These are phyloP conservation scores for Alternaria arbusti DNA, from an alignment of 2,329 filamentous ascomycete species.

Conservation along the genomic window DNA sequence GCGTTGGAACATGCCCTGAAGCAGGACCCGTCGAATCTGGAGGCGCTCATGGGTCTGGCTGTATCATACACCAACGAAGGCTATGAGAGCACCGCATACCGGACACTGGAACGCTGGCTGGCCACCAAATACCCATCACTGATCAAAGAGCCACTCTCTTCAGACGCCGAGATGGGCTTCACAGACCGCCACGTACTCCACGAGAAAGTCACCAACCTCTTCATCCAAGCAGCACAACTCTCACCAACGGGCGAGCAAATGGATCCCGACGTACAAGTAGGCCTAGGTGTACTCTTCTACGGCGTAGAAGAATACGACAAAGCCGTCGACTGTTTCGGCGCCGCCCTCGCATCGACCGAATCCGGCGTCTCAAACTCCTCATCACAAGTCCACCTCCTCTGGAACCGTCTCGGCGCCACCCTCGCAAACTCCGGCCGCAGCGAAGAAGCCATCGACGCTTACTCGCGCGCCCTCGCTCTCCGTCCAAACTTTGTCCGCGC, in stretches of 20 bases:
- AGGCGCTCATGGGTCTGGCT: slow-evolving; percentile 91
- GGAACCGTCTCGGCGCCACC: slow-evolving; percentile 96
- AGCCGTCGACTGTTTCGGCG: slow-evolving; percentile 96
- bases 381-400: slow-evolving; percentile 89
- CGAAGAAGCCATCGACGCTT: slow-evolving; percentile 96
- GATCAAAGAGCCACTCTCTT: slow-evolving; percentile 73
- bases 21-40: slow-evolving; percentile 83
- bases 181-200: slow-evolving; percentile 90
- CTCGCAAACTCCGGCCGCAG: slow-evolving; percentile 91
- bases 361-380: slow-evolving; percentile 82
- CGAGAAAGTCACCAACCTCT: slow-evolving; percentile 86
- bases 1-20: slow-evolving; percentile 91
- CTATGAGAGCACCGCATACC: slow-evolving; percentile 95
- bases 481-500: slow-evolving; percentile 97
- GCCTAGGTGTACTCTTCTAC: slow-evolving; percentile 95
- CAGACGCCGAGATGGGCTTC: slow-evolving; percentile 85
- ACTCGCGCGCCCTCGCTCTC: slow-evolving; percentile 87
- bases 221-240: slow-evolving; percentile 90
- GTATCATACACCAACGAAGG: slow-evolving; percentile 99
- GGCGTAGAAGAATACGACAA: slow-evolving; percentile 98
- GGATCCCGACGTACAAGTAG: slow-evolving; percentile 98
- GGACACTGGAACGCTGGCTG: slow-evolving; percentile 94
- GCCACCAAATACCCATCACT: slow-evolving; percentile 92
- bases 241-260: slow-evolving; percentile 92
- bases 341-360: slow-evolving; percentile 85